Evolutionary conservation across 108 stramenopile genomes (phyloP).

Genomic region (Cylindrotheca closterium): DNA sequence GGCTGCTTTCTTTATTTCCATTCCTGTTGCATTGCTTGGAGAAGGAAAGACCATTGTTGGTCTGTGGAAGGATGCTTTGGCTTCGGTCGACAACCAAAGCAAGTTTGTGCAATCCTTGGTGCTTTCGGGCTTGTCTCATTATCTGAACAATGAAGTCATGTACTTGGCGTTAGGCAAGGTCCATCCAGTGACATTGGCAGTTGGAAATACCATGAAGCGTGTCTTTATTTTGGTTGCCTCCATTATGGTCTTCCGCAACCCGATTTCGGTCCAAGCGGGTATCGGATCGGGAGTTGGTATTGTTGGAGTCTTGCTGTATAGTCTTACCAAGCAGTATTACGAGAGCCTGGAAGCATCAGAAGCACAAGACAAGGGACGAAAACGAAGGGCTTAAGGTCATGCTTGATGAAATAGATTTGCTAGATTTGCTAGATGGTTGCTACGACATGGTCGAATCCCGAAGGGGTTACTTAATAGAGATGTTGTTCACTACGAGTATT

Average conservation of each 20-base stretch:
- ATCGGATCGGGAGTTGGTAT: slow-evolving; percentile 83
- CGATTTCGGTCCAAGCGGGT: slow-evolving; percentile 70
- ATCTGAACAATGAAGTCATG: slow-evolving; percentile 97
- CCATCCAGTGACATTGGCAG: slow-evolving; percentile 93
- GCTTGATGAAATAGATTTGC: no score
- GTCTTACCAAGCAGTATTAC: slow-evolving; percentile 74
- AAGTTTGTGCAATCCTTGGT: slow-evolving; percentile 52
- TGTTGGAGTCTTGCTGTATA: slow-evolving; percentile 80
- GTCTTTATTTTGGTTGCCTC: slow-evolving; percentile 95
- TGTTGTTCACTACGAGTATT: no score
- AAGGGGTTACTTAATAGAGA: no score
- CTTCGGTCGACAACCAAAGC: slow-evolving; percentile 19
- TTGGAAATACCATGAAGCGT: slow-evolving; percentile 97
- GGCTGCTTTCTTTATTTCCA: slow-evolving; percentile 68
- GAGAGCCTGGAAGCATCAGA: slow-evolving; percentile 47
- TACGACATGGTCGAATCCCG: no score
- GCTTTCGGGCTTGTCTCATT: slow-evolving; percentile 88
- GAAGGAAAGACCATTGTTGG: slow-evolving; percentile 52
- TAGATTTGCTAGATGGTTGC: no score
- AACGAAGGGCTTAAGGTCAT: no score
- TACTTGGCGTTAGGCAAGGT: slow-evolving; percentile 86
- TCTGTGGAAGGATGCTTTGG: slow-evolving; percentile 47
- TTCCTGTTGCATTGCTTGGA: slow-evolving; percentile 68
- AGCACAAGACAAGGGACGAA: no score
- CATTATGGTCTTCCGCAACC: slow-evolving; percentile 89